Conservation (phyloP, 805 yeast genomes). For the Saccharomycopsis vini region DNA sequence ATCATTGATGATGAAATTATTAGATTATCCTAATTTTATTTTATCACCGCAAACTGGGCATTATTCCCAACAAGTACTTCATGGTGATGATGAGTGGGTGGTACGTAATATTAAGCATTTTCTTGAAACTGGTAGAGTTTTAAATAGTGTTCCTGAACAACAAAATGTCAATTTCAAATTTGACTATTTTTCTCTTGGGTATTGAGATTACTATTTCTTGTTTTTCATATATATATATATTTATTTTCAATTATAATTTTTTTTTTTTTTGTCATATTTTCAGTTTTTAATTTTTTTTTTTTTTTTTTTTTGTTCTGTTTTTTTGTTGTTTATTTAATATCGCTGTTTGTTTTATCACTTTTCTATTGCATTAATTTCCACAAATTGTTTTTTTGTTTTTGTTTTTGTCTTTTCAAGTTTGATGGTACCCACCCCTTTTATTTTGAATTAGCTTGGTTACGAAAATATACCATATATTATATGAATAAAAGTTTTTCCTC, state of each 20-base stretch:
- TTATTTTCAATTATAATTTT: neutral
- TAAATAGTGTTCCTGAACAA: constrained; percentile 46
- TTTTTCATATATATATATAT: no score
- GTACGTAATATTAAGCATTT: constrained; percentile 9
- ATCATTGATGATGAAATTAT: neutral
- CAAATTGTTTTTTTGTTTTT: no score
- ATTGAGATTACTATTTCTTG: no score
- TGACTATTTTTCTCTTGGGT: constrained; percentile 2
- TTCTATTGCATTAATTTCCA: neutral
- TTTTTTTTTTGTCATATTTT: no score
- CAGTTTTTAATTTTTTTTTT: no score
- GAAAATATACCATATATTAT: no score
- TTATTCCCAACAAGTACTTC: constrained; percentile 4
- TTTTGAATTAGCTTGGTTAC: no score
- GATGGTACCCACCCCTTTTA: no score
- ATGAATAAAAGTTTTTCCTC: no score
- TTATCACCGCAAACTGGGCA: constrained; percentile 6
- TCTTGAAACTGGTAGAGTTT: constrained; percentile 11
- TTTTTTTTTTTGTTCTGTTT: neutral
- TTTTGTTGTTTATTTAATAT: neutral
- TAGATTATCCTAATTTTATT: constrained; percentile 3
- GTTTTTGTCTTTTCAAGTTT: no score
- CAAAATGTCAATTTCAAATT: constrained; percentile 4
- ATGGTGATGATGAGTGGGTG: constrained; percentile 10
- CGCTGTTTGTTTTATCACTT: neutral